Evolutionary conservation across 108 stramenopile species (phyloP).

Genomic region (Skeletonema grethae): DNA sequence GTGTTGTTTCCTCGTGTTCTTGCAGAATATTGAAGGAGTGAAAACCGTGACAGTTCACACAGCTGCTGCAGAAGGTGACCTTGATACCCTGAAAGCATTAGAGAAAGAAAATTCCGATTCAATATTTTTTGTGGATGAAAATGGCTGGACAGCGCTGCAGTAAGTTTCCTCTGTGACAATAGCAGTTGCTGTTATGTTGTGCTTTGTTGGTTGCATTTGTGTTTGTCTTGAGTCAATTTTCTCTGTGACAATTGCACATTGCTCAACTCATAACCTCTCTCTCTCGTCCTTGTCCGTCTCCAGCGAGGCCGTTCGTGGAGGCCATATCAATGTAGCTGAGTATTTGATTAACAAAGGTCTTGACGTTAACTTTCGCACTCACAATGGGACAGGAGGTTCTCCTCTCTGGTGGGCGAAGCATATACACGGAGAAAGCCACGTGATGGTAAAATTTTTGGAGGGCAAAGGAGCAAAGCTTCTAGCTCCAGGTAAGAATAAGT

Average conservation of each 20-base stretch:
- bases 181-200: no score
- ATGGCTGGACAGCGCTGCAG: conserved; percentile 61
- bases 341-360: conserved; percentile 47
- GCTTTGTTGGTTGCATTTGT: not conserved
- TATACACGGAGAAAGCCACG: conserved; percentile 21
- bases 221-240: not conserved
- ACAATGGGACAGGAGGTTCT: conserved; percentile 38
- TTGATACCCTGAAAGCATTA: conserved; percentile 12
- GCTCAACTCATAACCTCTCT: not conserved
- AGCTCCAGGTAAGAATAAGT: conserved; percentile 12
- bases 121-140: conserved; percentile 27
- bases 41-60: conserved; percentile 5
- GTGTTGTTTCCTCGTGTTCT: not conserved
- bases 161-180: not conserved
- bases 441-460: conserved; percentile 26
- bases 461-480: conserved; percentile 24
- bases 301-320: conserved; percentile 55
- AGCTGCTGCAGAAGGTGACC: conserved; percentile 35
- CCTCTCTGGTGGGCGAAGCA: conserved; percentile 49
- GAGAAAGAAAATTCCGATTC: conserved; percentile 15
- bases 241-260: not conserved
- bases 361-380: conserved; percentile 35
- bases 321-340: conserved; percentile 35
- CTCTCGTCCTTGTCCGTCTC: conserved; percentile 8
- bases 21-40: not conserved